Percentiles rank a stretch among this genome's conserved stretches.
These are phyloP conservation scores for Fistulifera pelliculosa DNA, from an alignment of 108 stramenopile species.

Conservation along the genomic window DNA sequence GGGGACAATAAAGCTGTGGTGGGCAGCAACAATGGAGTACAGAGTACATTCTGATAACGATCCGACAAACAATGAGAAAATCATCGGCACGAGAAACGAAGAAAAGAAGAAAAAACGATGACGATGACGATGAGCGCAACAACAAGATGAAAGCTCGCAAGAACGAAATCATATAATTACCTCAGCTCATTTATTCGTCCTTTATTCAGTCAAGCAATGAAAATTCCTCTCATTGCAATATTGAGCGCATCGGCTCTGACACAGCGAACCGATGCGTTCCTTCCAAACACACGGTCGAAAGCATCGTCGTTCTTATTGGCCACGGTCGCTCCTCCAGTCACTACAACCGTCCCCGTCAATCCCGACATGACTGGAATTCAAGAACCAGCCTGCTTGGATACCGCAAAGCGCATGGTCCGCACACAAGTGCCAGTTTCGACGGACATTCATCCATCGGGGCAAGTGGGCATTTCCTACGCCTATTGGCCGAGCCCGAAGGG, in stretches of 20 bases:
- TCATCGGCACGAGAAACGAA: not conserved
- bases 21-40: no score
- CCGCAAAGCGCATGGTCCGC: slow-evolving; percentile 56
- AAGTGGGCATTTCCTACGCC: slow-evolving; percentile 68
- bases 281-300: not conserved
- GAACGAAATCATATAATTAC: no score
- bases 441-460: slow-evolving; percentile 34
- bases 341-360: slow-evolving; percentile 20
- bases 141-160: no score
- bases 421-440: slow-evolving; percentile 56
- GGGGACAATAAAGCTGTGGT: no score
- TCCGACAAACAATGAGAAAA: not conserved
- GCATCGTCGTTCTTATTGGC: not conserved
- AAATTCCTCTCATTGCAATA: not conserved
- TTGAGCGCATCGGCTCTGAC: not conserved
- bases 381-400: slow-evolving; percentile 50
- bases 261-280: not conserved
- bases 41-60: not conserved
- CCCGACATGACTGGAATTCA: slow-evolving; percentile 42
- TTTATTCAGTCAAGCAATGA: not conserved
- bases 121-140: slow-evolving; percentile 1
- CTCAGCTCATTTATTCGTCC: no score
- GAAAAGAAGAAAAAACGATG: not conserved
- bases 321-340: slow-evolving; percentile 22
- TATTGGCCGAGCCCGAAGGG: slow-evolving; percentile 38